A percentile compares a stretch with the other conserved stretches of the same genome.
Evolutionary conservation across 1,284 basidiomycete species (phyloP).

Genomic region (Stygiomarasmius scandens): DNA sequence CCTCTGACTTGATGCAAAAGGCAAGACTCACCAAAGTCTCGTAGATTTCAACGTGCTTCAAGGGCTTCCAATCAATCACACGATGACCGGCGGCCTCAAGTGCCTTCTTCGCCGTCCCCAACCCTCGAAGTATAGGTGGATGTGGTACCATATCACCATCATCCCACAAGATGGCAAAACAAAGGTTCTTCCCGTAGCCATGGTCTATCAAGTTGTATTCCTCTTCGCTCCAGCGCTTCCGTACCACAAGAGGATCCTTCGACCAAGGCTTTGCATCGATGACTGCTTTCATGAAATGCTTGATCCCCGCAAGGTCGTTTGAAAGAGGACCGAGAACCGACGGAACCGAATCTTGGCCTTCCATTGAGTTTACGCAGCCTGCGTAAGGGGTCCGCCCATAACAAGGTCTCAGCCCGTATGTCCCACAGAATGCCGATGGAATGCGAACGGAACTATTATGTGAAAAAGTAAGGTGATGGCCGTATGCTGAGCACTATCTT

Average conservation of each 20-base stretch:
- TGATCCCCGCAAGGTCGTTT: conserved; percentile 60
- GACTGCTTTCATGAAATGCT: conserved; percentile 67
- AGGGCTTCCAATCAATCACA: conserved; percentile 51
- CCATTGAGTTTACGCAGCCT: conserved; percentile 64
- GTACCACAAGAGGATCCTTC: conserved; percentile 61
- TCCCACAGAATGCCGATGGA: conserved; percentile 65
- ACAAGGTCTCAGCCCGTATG: conserved; percentile 75
- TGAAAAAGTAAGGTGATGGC: background rate
- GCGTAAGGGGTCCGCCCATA: conserved; percentile 73
- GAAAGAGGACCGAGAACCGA: conserved; percentile 80
- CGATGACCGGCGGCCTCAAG: conserved; percentile 69
- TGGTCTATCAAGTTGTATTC: conserved; percentile 56
- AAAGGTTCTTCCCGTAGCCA: conserved; percentile 47
- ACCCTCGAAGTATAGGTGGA: conserved; percentile 69
- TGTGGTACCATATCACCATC: conserved; percentile 67
- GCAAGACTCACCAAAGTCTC: conserved; percentile 29
- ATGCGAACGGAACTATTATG: conserved; percentile 64
- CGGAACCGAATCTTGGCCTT: conserved; percentile 72
- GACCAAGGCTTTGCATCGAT: conserved; percentile 67
- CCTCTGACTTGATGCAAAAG: conserved; percentile 4
- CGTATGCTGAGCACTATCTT: conserved; percentile 12
- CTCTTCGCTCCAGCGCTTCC: conserved; percentile 67
- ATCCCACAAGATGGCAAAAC: conserved; percentile 60
- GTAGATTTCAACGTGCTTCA: conserved; percentile 42
- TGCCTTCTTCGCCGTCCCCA: conserved; percentile 59